Base-by-base conservation (phyloP, 495 filamentous ascomycete species). In the Podospora appendiculata region DNA sequence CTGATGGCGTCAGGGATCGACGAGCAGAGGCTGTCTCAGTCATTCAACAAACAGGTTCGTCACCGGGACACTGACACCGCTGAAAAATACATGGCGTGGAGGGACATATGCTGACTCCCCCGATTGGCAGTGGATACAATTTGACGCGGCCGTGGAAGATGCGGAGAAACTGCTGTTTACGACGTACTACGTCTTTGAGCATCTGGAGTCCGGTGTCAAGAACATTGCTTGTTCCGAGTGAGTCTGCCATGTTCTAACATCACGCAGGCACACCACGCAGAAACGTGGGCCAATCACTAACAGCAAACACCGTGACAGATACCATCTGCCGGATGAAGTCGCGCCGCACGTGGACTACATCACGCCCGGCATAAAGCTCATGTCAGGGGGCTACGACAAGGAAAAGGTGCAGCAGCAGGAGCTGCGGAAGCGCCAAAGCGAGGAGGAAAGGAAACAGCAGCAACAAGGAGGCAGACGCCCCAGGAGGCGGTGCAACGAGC, bases 281-380 rank as follows among this genome's bases (percentile, higher is more conserved):
- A n/a, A n/a, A n/a, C n/a, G n/a, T n/a, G n/a, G n/a, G 54, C 58
- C 25, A 44, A 44, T 38, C 10, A 38, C 10, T 38, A 38, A 25
- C 5, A 25, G 2, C 25, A 25, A 25, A 25, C n/a, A 10, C 53
- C n/a, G n/a, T n/a, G n/a, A 59, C 35, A 50, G 53, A 32, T 83
- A 83, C 54, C 74, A 79, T 45, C 59, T 83, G n/a, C 80, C 81
- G 0, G 49, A 64, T 8, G 64, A 75, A 32, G 52, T 83, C n/a
- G 67, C 68, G 17, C 55, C 63, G 6, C 77, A 84, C 52, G 63
- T 84, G 32, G 81, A 84, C 66, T 81, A 79, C 52, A 71, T 82
- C 33, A 82, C 73, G 0, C 79, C 80, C 0, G 78, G 78, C 8
- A 66, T 79, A 51, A 74, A 71, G 48, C 59, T 76, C 35, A 50